Base-by-base conservation (phyloP, 495 filamentous ascomycete genomes). In the Penicillium roqueforti region DNA sequence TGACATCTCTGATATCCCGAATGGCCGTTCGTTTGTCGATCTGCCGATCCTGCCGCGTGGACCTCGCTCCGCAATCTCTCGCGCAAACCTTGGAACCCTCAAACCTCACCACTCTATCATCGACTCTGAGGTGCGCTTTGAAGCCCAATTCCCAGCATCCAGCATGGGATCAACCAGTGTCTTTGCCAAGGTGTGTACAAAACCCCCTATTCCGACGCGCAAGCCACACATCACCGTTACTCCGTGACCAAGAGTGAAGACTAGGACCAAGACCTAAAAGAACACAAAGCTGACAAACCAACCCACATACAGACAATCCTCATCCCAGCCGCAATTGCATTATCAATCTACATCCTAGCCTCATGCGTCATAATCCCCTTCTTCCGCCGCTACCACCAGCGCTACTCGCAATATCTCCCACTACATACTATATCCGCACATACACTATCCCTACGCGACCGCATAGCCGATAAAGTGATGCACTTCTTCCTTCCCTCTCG, bases 251-350 rank as follows among this genome's bases (percentile, higher is more conserved):
- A 19, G 9, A n/a, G n/a, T n/a, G n/a, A n/a, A n/a, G 18, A 25
- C 28, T n/a, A 48, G 11, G 9, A 38, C 40, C 9, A 11, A 36
- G 6, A 9, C 32, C 16, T 13, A 44, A 18, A 23, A 29, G 8
- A 13, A 13, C 28, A 9, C 10, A 31, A 31, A 31, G n/a, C 13
- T 38, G 37, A 38, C n/a, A 23, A 53, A 59, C 29, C 42, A 45
- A 51, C 53, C 44, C 37, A 55, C 43, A 42, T 26, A 20, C 52
- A 96, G 90, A 89, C 87, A 3, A 69, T 96, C 42, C 68, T 92
- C 58, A 75, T 92, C 45, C 91, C 91, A 3, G 87, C 88, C 49
- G 54, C 87, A 55, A 86, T 93, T 67, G 87, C 90, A 36, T 76
- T 91, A 47, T 65, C 82, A 43, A 74, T 95, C 61, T 96, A 90